Evolutionary conservation across 768 basidiomycete species (phyloP).

Genomic region (Suillus subluteus): DNA sequence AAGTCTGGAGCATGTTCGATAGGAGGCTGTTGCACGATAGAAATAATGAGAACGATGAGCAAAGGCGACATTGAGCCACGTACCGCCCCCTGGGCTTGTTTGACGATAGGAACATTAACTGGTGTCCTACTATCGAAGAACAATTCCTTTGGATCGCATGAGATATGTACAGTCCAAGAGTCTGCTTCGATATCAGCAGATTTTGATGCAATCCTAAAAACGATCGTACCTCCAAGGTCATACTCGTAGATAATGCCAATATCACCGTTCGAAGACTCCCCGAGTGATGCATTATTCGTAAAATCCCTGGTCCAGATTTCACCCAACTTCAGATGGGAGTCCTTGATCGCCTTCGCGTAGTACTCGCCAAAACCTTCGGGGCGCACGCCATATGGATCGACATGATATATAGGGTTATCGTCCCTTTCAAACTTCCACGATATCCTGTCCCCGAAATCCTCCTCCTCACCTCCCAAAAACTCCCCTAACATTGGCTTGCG

Average conservation of each 20-base stretch:
- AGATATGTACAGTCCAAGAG: conserved; percentile 33
- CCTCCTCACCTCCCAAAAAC: conserved; percentile 16
- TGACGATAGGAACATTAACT: conserved; percentile 24
- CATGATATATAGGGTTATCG: conserved; percentile 23
- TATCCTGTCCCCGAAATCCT: conserved; percentile 9
- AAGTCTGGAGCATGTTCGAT: conserved; percentile 23
- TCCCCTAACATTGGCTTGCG: conserved; percentile 23
- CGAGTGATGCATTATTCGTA: conserved; percentile 26
- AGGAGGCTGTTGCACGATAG: conserved; percentile 19
- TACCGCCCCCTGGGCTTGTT: conserved; percentile 27
- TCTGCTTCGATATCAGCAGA: conserved; percentile 16
- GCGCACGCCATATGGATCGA: conserved; percentile 1
- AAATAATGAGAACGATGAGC: neutral
- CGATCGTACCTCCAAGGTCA: conserved; percentile 19
- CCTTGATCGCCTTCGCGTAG: conserved; percentile 22
- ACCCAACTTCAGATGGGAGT: conserved; percentile 23
- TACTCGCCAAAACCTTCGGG: conserved; percentile 10
- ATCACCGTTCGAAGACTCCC: conserved; percentile 26
- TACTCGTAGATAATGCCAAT: conserved; percentile 32
- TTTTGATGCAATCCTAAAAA: neutral
- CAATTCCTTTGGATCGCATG: conserved; percentile 19
- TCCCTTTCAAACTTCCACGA: conserved; percentile 21
- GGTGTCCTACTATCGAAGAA: conserved; percentile 18
- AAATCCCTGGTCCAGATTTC: conserved; percentile 30
- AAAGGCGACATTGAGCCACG: neutral